Evolutionary conservation across 1,284 basidiomycete genomes (phyloP).

Genomic region (Boletellus deceptivus): DNA sequence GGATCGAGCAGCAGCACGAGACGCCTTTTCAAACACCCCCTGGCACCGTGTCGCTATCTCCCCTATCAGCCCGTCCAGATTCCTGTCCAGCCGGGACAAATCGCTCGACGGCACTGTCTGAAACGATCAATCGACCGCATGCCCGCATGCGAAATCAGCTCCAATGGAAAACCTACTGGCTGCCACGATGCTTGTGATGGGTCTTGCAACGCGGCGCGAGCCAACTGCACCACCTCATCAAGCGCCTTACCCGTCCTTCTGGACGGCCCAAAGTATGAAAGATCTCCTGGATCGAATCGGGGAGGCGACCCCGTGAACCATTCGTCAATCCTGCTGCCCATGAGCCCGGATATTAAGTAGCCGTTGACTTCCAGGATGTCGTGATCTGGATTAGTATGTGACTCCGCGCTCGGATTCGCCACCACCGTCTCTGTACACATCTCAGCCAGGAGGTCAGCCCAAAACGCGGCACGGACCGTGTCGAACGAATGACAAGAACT

Average conservation of each 20-base stretch:
- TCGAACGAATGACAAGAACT: constrained; percentile 76
- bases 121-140: constrained; percentile 29
- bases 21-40: constrained; percentile 59
- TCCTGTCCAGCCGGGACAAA: constrained; percentile 60
- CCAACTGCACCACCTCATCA: constrained; percentile 44
- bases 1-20: constrained; percentile 61
- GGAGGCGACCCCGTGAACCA: constrained; percentile 73
- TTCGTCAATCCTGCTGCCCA: constrained; percentile 65
- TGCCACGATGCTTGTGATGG: constrained; percentile 43
- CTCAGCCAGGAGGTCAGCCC: constrained; percentile 16
- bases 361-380: constrained; percentile 79
- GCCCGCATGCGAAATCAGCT: constrained; percentile 21
- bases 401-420: constrained; percentile 45
- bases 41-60: constrained; percentile 62
- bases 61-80: constrained; percentile 63
- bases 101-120: constrained; percentile 51
- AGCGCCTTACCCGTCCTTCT: constrained; percentile 35
- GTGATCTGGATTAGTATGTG: constrained; percentile 52
- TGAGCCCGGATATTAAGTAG: constrained; percentile 70
- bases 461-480: constrained; percentile 50
- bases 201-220: constrained; percentile 46
- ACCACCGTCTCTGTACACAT: constrained; percentile 35
- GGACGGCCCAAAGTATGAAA: constrained; percentile 46
- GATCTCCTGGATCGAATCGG: constrained; percentile 52
- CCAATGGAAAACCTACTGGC: constrained; percentile 38